A percentile compares a stretch with the other conserved stretches of the same genome.
Evolutionary conservation across 148 eudicot genomes (phyloP).

Genomic region (Rhododendron molle): DNA sequence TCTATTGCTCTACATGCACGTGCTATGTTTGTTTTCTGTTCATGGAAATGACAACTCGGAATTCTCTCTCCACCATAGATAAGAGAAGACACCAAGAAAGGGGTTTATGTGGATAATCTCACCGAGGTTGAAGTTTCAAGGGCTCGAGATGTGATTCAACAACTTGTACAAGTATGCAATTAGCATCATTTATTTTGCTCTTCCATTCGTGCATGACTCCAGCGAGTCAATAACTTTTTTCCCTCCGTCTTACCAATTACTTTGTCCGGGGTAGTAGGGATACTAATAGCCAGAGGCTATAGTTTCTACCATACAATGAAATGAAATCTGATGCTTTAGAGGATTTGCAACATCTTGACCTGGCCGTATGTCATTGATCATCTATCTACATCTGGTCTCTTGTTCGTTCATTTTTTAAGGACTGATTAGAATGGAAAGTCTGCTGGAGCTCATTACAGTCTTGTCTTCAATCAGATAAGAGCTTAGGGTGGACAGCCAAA

Average conservation of each 20-base stretch:
- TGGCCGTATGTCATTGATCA: constrained; percentile 3
- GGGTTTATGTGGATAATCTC: constrained; percentile 86
- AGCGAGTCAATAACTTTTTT: background rate
- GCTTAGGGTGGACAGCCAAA: background rate
- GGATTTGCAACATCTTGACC: background rate
- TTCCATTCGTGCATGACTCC: background rate
- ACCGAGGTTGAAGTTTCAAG: constrained; percentile 82
- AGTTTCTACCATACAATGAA: background rate
- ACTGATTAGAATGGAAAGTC: background rate
- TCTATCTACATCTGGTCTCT: background rate
- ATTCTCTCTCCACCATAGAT: constrained; percentile 35
- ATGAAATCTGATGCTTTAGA: background rate
- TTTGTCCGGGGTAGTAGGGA: background rate
- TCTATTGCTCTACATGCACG: background rate
- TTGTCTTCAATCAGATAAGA: background rate
- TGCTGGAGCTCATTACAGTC: background rate
- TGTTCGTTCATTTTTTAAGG: background rate
- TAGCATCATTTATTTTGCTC: background rate
- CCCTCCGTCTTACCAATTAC: background rate
- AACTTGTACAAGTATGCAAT: constrained; percentile 66
- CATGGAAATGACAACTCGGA: background rate
- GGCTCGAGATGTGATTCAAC: constrained; percentile 91
- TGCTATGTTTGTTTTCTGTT: background rate
- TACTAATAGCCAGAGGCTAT: background rate
- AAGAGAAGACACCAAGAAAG: constrained; percentile 94